Conservation (phyloP, 495 filamentous ascomycete species). For the Cryomyces minteri region DNA sequence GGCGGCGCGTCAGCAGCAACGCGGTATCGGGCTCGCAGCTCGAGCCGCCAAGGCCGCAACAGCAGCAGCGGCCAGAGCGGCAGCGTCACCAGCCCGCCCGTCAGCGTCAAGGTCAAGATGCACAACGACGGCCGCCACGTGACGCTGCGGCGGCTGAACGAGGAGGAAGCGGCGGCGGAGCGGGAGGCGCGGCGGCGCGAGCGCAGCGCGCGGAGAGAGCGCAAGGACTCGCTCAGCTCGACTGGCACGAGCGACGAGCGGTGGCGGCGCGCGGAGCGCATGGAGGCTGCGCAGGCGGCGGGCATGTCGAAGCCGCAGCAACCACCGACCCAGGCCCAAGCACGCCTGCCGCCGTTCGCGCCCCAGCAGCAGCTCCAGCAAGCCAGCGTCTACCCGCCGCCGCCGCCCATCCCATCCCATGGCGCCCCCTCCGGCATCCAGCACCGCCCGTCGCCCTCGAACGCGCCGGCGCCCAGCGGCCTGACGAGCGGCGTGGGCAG, state of each 20-base stretch:
- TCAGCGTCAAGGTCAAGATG: constrained; percentile 65
- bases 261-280: constrained; percentile 10
- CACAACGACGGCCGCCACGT: constrained; percentile 65
- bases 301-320: constrained; percentile 3
- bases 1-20: background rate
- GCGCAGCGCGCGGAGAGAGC: constrained; percentile 8
- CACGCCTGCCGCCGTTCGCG: constrained; percentile 5
- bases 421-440: background rate
- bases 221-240: constrained; percentile 12
- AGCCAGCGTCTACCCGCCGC: constrained; percentile 2
- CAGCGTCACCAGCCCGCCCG: constrained; percentile 24
- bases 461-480: constrained; percentile 1
- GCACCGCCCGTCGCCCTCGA: constrained; percentile 1
- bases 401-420: constrained; percentile 4
- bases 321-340: constrained; percentile 4
- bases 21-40: background rate
- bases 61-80: constrained; percentile 1
- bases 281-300: constrained; percentile 10
- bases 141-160: constrained; percentile 61
- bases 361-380: background rate
- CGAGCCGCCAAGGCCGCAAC: background rate
- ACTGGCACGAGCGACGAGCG: constrained; percentile 12
- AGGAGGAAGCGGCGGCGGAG: constrained; percentile 56
- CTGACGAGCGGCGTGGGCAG: background rate
- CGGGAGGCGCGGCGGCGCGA: constrained; percentile 34